Conservation (phyloP, 2,329 filamentous ascomycete genomes). For the Fusarium nematophilum region DNA sequence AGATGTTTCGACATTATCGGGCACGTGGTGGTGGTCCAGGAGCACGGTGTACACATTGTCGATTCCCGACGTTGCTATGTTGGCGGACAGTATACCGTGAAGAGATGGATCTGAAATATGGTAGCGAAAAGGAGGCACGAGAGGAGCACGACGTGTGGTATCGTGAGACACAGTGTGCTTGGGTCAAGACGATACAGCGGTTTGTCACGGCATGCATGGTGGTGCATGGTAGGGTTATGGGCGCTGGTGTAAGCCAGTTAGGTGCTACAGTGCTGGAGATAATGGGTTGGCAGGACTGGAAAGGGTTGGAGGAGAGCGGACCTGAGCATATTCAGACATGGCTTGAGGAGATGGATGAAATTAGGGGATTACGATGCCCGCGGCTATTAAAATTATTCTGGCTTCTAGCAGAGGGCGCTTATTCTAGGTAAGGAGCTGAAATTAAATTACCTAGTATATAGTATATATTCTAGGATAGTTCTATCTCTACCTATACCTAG, state of each 20-base stretch:
- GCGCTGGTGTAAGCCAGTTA: neutral
- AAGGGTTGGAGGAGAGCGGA: neutral
- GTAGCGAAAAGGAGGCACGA: neutral
- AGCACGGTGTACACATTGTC: neutral
- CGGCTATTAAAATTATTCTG: neutral
- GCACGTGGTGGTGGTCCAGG: neutral
- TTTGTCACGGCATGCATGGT: neutral
- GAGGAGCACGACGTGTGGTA: neutral
- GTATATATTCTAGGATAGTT: too few species aligned
- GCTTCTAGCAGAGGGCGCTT: neutral
- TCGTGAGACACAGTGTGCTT: neutral
- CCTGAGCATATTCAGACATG: neutral
- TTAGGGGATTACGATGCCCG: neutral
- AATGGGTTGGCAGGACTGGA: neutral
- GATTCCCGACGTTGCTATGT: neutral
- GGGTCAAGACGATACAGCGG: neutral
- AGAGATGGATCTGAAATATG: neutral
- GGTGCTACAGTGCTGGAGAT: neutral
- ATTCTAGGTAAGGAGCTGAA: too few species aligned
- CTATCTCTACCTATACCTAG: too few species aligned
- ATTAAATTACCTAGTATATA: too few species aligned
- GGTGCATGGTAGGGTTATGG: neutral
- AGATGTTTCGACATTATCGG: neutral
- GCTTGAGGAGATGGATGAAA: neutral
- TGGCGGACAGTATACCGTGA: slow-evolving; percentile 4